phyloP scores from a whole-genome alignment of 2,329 filamentous ascomycete species.

The Ceratocystis papillata region DNA sequence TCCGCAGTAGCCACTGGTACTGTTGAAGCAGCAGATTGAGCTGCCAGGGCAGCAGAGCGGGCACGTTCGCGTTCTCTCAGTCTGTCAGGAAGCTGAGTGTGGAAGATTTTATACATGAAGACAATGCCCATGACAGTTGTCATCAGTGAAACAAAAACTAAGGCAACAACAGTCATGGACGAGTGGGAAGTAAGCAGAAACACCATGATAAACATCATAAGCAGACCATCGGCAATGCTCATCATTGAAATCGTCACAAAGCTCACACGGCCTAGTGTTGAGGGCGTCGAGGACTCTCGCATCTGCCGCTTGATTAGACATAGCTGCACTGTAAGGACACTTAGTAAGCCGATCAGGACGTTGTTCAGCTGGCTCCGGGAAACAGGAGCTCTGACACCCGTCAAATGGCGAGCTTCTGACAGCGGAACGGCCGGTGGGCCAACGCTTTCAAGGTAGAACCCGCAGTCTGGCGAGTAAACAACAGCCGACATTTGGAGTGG shows the following conservation, averaged over 20 bases:
- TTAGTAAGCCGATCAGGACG: slow-evolving; percentile 48
- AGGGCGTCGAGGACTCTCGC: slow-evolving; percentile 55
- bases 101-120: slow-evolving; percentile 50
- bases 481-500: slow-evolving; percentile 51
- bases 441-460: slow-evolving; percentile 54
- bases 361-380: slow-evolving; percentile 46
- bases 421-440: slow-evolving; percentile 48
- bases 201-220: slow-evolving; percentile 30
- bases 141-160: slow-evolving; percentile 43
- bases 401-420: slow-evolving; percentile 44
- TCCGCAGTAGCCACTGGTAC: slow-evolving; percentile 30
- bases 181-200: slow-evolving; percentile 24
- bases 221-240: slow-evolving; percentile 40
- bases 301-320: slow-evolving; percentile 53
- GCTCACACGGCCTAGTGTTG: slow-evolving; percentile 55
- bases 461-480: slow-evolving; percentile 58
- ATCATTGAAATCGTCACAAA: slow-evolving; percentile 52
- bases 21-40: slow-evolving; percentile 25
- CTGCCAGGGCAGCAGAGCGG: neutral
- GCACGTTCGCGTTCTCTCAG: slow-evolving; percentile 39
- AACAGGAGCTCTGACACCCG: slow-evolving; percentile 51
- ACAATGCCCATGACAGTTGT: slow-evolving; percentile 47
- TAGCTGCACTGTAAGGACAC: slow-evolving; percentile 50
- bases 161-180: slow-evolving; percentile 46
- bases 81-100: slow-evolving; percentile 46